Conservation (phyloP, 2,329 filamentous ascomycete genomes). For the Leptodontidium sp. region DNA sequence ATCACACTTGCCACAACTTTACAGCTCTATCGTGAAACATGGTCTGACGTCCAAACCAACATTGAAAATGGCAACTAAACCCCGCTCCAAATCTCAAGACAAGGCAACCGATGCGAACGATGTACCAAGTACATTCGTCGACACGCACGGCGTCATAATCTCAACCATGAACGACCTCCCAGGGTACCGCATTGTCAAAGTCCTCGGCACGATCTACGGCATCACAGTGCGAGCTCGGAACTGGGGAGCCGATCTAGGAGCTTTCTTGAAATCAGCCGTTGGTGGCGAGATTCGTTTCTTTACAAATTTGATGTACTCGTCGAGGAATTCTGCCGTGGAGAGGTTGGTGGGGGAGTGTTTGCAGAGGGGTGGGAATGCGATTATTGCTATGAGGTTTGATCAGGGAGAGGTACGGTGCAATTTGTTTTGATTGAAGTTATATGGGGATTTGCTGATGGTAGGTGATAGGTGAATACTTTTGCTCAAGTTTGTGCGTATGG, state of each 20-base stretch:
- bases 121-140: conserved; percentile 59
- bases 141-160: conserved; percentile 68
- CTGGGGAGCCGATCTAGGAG: conserved; percentile 62
- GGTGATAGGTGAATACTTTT: conserved; percentile 55
- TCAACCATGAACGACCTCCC: conserved; percentile 70
- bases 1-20: too few relatives aligned
- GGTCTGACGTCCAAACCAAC: too few relatives aligned
- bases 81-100: background rate
- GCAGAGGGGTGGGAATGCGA: conserved; percentile 64
- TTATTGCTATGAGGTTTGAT: conserved; percentile 67
- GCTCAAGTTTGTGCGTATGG: conserved; percentile 68
- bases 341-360: conserved; percentile 65
- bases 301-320: conserved; percentile 65
- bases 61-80: background rate
- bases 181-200: conserved; percentile 64
- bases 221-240: conserved; percentile 66
- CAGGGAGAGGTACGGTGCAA: conserved; percentile 51
- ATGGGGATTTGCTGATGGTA: background rate
- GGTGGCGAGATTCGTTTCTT: conserved; percentile 68
- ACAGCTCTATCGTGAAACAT: too few relatives aligned
- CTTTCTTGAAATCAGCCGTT: conserved; percentile 63
- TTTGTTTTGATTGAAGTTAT: background rate
- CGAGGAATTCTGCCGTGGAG: conserved; percentile 65
- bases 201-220: conserved; percentile 66
- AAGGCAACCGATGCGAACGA: conserved; percentile 1